A percentile compares a stretch with the other conserved stretches of the same genome.
These are phyloP conservation scores for Lolium rigidum DNA, from an alignment of 176 grass and related monocot genomes.

Conservation along the genomic window DNA sequence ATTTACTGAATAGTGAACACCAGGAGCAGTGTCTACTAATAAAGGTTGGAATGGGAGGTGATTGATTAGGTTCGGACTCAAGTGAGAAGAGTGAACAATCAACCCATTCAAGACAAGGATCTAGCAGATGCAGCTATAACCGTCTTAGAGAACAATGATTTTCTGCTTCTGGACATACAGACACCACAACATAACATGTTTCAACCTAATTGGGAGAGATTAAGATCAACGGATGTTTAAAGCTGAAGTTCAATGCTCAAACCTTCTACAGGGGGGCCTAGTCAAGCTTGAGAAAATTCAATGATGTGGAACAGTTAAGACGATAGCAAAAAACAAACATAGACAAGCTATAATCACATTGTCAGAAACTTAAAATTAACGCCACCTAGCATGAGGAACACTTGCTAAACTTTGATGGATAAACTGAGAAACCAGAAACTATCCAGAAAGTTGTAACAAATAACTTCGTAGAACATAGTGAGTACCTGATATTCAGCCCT, in stretches of 20 bases:
- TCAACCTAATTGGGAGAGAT: background rate
- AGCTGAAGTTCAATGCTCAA: background rate
- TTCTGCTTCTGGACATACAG: conserved; percentile 3
- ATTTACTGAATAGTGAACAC: conserved; percentile 7
- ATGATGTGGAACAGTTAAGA: conserved; percentile 15
- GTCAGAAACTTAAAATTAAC: background rate
- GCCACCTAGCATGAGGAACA: background rate
- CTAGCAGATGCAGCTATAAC: conserved; percentile 14
- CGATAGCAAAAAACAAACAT: background rate
- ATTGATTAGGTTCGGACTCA: conserved; percentile 22
- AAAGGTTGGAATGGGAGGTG: background rate
- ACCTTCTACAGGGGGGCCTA: background rate
- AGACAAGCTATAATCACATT: conserved; percentile 6
- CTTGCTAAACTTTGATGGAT: conserved; percentile 3
- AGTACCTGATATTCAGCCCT: conserved; percentile 98
- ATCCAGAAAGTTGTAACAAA: conserved; percentile 27
- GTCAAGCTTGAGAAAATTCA: background rate
- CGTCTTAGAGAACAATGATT: background rate
- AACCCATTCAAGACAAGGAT: background rate
- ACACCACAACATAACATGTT: background rate
- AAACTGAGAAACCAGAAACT: conserved; percentile 19
- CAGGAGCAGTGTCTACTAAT: background rate
- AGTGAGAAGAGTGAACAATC: background rate
- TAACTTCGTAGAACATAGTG: conserved; percentile 34
- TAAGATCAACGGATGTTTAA: background rate